Base-by-base conservation (phyloP, 345 rosid species). In the Arabidopsis suecica region DNA sequence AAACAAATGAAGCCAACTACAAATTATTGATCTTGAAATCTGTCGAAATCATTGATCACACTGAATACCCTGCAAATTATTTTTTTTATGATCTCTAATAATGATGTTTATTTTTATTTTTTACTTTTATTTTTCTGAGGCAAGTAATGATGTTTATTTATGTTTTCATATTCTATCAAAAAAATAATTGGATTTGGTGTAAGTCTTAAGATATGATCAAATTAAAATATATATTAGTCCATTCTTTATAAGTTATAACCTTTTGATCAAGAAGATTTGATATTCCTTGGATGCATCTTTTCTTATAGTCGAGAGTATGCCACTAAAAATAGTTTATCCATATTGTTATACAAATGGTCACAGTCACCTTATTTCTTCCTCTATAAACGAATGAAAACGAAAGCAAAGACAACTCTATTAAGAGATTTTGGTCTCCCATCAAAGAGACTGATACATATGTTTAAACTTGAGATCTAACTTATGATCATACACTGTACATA, bases 401-500 rank as follows among this genome's bases (percentile, higher is more conserved):
- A 57, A 57, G 62, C 67, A 8, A 28, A 68, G 73, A 53, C 38
- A 51, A 11, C 28, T 40, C 23, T 3, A 5, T 18, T 9, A 59
- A 36, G 28, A 41, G 45, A 69, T 44, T 57, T 58, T 16, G 18
- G 68, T 53, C 11, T 23, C 49, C 58, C 16, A 48, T 20, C 47
- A 25, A 22, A 71, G 63, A 68, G 32, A 50, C 42, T 61, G 16
- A 7, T 42, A 59, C 48, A 70, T 40, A 70, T 40, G 62, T 13
- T 41, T 50, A 16, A 32, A 61, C 50, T 23, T 16, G 33, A 61
- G 41, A 50, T 74, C 20, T 55, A 65, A 73, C 57, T 59, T 28
- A 37, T 33, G 55, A 60, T 41, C 53, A 76, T 33, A 50, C 57
- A 76, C 70, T 76, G 48, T 69, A 62, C 74, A 60, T 51, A 51